These are phyloP conservation scores for Trichoderma virens DNA, from an alignment of 495 filamentous ascomycete genomes.

Conservation along the genomic window DNA sequence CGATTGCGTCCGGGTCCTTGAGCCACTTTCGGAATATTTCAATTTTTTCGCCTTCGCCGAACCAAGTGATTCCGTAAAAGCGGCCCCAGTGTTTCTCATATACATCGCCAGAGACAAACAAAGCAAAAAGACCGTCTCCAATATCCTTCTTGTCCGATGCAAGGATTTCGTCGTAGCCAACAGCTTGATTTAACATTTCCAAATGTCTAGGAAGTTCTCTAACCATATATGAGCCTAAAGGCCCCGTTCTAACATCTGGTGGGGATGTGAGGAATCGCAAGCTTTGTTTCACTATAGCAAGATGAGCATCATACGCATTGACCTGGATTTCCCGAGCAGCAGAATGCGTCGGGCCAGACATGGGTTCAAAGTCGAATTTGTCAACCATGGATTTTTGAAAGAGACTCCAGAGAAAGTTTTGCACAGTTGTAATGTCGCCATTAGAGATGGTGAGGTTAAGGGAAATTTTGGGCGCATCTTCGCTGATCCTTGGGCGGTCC, in stretches of 20 bases:
- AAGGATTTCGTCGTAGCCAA: slow-evolving; percentile 17
- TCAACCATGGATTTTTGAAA: slow-evolving; percentile 1
- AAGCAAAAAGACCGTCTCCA: slow-evolving; percentile 17
- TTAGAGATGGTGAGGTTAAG: slow-evolving; percentile 22
- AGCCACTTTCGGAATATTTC: not conserved
- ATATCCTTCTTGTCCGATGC: slow-evolving; percentile 21
- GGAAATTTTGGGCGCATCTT: slow-evolving; percentile 18
- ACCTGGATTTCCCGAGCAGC: slow-evolving; percentile 17
- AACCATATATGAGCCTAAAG: slow-evolving; percentile 4
- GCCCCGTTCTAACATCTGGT: slow-evolving; percentile 13
- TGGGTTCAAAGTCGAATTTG: slow-evolving; percentile 18
- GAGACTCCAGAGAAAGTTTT: slow-evolving; percentile 8
- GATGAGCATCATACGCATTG: slow-evolving; percentile 17
- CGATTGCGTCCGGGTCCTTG: not conserved
- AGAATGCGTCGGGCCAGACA: slow-evolving; percentile 14
- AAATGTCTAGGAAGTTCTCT: not conserved
- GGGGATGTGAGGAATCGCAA: slow-evolving; percentile 15
- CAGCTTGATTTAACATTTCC: slow-evolving; percentile 11
- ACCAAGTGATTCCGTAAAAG: not conserved
- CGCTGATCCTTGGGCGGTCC: slow-evolving; percentile 14
- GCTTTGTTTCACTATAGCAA: slow-evolving; percentile 19
- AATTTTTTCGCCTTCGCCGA: not conserved
- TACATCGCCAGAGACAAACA: slow-evolving; percentile 17
- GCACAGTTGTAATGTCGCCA: slow-evolving; percentile 17
- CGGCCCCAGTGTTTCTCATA: slow-evolving; percentile 20